Conservation (phyloP, 2,329 filamentous ascomycete species). For the Rhexocercosporidium sp. region DNA sequence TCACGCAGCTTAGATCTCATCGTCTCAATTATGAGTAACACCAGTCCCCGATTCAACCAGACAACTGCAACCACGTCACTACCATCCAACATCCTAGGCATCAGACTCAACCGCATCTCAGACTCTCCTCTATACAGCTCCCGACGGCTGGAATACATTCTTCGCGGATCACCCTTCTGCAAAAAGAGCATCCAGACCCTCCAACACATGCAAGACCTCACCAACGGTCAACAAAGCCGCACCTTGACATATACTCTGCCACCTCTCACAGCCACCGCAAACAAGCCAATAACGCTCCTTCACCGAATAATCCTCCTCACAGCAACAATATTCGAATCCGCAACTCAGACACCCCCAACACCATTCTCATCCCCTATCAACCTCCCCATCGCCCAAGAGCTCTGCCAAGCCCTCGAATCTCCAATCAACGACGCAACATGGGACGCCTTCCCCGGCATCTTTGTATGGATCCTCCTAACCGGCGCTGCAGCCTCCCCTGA, state of each 20-base stretch:
- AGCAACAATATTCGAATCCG: constrained; percentile 12
- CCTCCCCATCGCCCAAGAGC: background rate
- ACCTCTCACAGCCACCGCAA: background rate
- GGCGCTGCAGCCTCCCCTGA: constrained; percentile 7
- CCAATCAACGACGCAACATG: constrained; percentile 16
- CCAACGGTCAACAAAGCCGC: background rate
- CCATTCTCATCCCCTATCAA: constrained; percentile 15
- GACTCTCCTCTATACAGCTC: constrained; percentile 13
- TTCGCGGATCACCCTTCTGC: constrained; percentile 14
- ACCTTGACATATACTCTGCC: background rate
- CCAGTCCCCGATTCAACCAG: constrained; percentile 7
- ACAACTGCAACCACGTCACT: background rate
- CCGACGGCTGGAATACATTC: background rate
- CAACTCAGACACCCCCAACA: constrained; percentile 3
- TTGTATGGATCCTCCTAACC: constrained; percentile 19
- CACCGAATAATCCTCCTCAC: constrained; percentile 17
- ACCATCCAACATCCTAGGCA: background rate
- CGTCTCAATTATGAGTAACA: constrained; percentile 12
- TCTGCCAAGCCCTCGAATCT: constrained; percentile 19
- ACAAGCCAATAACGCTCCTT: background rate
- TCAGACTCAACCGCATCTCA: background rate
- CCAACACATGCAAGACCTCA: constrained; percentile 13
- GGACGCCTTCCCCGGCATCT: constrained; percentile 18
- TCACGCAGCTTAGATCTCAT: constrained; percentile 14
- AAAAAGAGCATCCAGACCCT: constrained; percentile 7